phyloP scores from a whole-genome alignment of 2,329 filamentous ascomycete genomes.

The Xylariales sp. region DNA sequence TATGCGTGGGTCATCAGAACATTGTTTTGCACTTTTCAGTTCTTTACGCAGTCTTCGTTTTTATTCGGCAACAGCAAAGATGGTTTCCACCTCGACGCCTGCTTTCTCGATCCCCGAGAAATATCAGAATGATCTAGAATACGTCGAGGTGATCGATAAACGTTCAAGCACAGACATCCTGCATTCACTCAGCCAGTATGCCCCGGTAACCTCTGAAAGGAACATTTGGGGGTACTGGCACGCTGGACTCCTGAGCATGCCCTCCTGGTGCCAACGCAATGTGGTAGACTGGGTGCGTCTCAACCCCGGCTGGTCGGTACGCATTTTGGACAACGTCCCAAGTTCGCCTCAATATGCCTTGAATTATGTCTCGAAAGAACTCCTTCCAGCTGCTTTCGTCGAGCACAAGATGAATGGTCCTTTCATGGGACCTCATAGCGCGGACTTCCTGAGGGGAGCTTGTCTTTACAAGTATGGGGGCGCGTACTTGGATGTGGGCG shows the following conservation, averaged over 20 bases:
- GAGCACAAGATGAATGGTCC: constrained; percentile 36
- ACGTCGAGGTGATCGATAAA: constrained; percentile 11
- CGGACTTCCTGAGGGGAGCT: constrained; percentile 38
- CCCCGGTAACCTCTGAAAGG: constrained; percentile 31
- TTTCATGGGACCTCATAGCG: constrained; percentile 33
- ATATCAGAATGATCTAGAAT: constrained; percentile 15
- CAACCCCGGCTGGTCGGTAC: constrained; percentile 32
- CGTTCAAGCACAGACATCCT: constrained; percentile 18
- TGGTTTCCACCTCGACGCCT: too few species aligned
- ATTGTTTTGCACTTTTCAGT: too few species aligned
- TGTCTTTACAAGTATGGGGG: constrained; percentile 33
- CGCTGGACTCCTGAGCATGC: constrained; percentile 28
- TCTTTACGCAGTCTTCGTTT: too few species aligned
- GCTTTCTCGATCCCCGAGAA: constrained; percentile 13
- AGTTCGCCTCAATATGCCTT: constrained; percentile 33
- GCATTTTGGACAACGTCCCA: constrained; percentile 32
- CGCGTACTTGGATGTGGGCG: constrained; percentile 36
- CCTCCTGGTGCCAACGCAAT: constrained; percentile 34
- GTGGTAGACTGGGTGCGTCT: constrained; percentile 35
- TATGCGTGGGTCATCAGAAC: too few species aligned
- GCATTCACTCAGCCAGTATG: constrained; percentile 8
- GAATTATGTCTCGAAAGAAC: constrained; percentile 26
- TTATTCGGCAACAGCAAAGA: too few species aligned
- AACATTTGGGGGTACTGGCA: constrained; percentile 39
- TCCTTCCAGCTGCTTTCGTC: constrained; percentile 29